phyloP scores from a whole-genome alignment of 345 rosid genomes.

The Gossypium mustelinum region DNA sequence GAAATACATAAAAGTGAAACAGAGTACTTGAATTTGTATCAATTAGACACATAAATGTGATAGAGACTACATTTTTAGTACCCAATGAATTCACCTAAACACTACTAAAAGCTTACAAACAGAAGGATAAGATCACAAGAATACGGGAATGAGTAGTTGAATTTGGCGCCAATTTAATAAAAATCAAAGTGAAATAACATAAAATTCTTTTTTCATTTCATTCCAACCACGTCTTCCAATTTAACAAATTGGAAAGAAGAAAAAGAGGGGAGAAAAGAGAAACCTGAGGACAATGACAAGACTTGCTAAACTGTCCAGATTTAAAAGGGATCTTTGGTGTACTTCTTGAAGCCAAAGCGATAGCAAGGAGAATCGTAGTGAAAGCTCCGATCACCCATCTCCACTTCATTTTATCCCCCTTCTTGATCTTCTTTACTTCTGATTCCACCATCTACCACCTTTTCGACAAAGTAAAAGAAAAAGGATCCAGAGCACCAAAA shows the following conservation, averaged over 20 bases:
- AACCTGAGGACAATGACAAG: slow-evolving; percentile 67
- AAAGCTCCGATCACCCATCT: slow-evolving; percentile 40
- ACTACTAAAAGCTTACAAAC: background rate
- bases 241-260: background rate
- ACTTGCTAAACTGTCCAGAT: slow-evolving; percentile 23
- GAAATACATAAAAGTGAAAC: background rate
- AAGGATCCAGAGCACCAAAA: background rate
- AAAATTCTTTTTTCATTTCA: background rate
- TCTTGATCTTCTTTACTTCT: slow-evolving; percentile 28
- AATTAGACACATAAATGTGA: background rate
- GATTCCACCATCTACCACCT: slow-evolving; percentile 33
- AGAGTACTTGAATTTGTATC: background rate
- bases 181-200: background rate
- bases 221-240: background rate
- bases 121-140: background rate
- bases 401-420: slow-evolving; percentile 28
- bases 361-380: slow-evolving; percentile 38
- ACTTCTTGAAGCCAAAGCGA: slow-evolving; percentile 24
- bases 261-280: slow-evolving; percentile 2
- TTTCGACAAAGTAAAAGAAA: background rate
- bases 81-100: background rate
- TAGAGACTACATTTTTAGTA: background rate
- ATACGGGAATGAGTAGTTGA: background rate
- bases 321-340: slow-evolving; percentile 19
- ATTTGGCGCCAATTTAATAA: background rate